Evolutionary conservation across 257 asterid genomes (phyloP).

Genomic region (Capsicum pubescens): DNA sequence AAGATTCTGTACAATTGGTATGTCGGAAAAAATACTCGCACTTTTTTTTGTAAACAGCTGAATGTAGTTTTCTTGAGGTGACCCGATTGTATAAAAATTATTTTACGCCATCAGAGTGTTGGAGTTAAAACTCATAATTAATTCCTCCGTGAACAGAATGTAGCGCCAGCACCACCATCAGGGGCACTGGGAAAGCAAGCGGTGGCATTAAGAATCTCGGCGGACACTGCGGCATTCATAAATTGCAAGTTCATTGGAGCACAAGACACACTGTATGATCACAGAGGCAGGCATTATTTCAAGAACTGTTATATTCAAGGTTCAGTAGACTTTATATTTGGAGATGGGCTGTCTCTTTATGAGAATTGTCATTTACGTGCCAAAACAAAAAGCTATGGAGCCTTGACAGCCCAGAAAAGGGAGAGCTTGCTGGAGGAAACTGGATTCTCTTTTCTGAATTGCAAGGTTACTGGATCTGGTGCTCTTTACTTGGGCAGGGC

Average conservation of each 20-base stretch:
- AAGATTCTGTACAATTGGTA: not conserved
- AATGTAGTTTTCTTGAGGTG: not conserved
- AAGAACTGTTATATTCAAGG: slow-evolving; percentile 81
- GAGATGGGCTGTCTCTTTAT: slow-evolving; percentile 72
- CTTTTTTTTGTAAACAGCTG: not conserved
- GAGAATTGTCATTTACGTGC: slow-evolving; percentile 77
- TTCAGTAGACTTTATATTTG: slow-evolving; percentile 86
- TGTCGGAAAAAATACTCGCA: not conserved
- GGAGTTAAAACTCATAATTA: not conserved
- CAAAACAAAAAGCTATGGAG: slow-evolving; percentile 64
- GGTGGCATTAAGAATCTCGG: slow-evolving; percentile 91
- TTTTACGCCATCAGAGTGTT: not conserved
- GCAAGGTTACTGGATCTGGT: slow-evolving; percentile 88
- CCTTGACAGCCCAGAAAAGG: slow-evolving; percentile 92
- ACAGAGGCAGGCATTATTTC: slow-evolving; percentile 88
- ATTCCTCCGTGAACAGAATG: slow-evolving; percentile 55
- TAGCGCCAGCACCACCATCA: slow-evolving; percentile 62
- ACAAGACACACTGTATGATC: slow-evolving; percentile 89
- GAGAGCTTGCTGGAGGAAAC: slow-evolving; percentile 85
- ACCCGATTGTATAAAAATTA: not conserved
- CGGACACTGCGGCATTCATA: slow-evolving; percentile 80
- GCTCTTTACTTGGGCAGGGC: slow-evolving; percentile 89
- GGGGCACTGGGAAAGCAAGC: slow-evolving; percentile 91
- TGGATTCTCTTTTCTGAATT: slow-evolving; percentile 85
- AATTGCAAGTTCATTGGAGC: slow-evolving; percentile 83